A percentile compares a stretch with the other conserved stretches of the same genome.
Evolutionary conservation across 257 asterid species (phyloP).

Genomic region (Phtheirospermum japonicum): DNA sequence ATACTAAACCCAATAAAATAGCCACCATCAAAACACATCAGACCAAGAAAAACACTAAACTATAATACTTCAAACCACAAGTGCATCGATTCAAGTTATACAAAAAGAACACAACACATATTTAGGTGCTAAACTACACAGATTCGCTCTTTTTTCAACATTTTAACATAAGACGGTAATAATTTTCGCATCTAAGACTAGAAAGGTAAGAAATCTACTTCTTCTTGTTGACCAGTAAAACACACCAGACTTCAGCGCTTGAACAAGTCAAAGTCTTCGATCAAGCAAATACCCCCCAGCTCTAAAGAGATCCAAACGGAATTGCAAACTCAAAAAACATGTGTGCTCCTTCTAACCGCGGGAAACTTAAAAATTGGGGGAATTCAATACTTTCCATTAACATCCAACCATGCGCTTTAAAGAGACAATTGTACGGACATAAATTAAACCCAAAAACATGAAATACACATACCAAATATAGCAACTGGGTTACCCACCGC

Average conservation of each 20-base stretch:
- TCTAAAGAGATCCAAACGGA: constrained; percentile 30
- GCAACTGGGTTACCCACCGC: constrained; percentile 25
- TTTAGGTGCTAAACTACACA: not conserved
- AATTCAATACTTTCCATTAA: constrained; percentile 26
- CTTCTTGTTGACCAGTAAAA: not conserved
- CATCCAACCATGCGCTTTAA: constrained; percentile 18
- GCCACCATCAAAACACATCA: constrained; percentile 4
- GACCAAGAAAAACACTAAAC: not conserved
- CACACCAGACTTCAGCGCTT: constrained; percentile 13
- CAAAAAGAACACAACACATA: constrained; percentile 1
- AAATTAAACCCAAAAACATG: constrained; percentile 27
- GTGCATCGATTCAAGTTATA: constrained; percentile 10
- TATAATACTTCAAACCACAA: constrained; percentile 11
- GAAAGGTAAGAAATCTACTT: not conserved
- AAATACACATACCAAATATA: constrained; percentile 29
- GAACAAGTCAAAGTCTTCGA: constrained; percentile 12
- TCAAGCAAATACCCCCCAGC: constrained; percentile 23
- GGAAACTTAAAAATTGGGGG: not conserved
- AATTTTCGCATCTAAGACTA: not conserved
- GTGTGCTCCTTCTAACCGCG: not conserved
- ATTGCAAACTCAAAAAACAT: constrained; percentile 6
- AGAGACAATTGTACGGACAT: constrained; percentile 16
- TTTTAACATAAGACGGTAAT: not conserved
- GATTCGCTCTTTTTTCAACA: constrained; percentile 7
- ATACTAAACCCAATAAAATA: not conserved